Evolutionary conservation across 2,329 filamentous ascomycete genomes (phyloP), one percentile per base, ranked within the genome.

Genomic region (Fusarium sp.): DNA sequence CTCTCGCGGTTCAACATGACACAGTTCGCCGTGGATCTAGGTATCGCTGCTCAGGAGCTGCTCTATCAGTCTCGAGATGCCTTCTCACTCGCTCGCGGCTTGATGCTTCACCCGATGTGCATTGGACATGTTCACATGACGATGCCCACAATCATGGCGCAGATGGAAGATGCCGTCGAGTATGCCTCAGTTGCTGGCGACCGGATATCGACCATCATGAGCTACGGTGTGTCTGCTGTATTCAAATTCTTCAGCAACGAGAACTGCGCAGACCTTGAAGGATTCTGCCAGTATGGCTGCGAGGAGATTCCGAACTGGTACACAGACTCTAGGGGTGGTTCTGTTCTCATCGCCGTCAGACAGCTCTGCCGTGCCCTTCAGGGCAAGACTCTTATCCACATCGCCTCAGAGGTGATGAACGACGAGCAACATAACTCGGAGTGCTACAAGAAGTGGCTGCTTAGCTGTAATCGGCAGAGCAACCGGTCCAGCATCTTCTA

Each of bases 241-340:
- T 89, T 92, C 76, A 91, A 89, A 73, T 89, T 95, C 65, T 94
- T 92, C 80, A 88, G 89, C 14, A 92, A 91, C 73, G 90, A 94
- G 72, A 92, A 94, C 67, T 85, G 91, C 57, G 85, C 86, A 16
- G 93, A 95, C 65, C 83, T 94, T 0, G 93, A 95, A 79, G 87
- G 88, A 0, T 93, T 91, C 78, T 93, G 92, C 75, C 88, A 90
- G 57, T 93, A 92, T 70, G 89, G 91, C n/a, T 92, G 91, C 69
- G 89, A 94, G 70, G 93, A 95, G 72, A 89, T 94, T 67, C 89
- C 90, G 2, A 90, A 92, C 59, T 95, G 93, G 93, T 85, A 91
- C 56, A 85, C 87, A 52, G 93, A 95, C 76, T 88, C 92, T 2
- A 87, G 93, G 67, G 93, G 93, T 18, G 93, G 93, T 3, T 90